Percentiles rank a stretch among this genome's conserved stretches.
phyloP scores from a whole-genome alignment of 495 filamentous ascomycete genomes.

The Penicillium maclennaniae region DNA sequence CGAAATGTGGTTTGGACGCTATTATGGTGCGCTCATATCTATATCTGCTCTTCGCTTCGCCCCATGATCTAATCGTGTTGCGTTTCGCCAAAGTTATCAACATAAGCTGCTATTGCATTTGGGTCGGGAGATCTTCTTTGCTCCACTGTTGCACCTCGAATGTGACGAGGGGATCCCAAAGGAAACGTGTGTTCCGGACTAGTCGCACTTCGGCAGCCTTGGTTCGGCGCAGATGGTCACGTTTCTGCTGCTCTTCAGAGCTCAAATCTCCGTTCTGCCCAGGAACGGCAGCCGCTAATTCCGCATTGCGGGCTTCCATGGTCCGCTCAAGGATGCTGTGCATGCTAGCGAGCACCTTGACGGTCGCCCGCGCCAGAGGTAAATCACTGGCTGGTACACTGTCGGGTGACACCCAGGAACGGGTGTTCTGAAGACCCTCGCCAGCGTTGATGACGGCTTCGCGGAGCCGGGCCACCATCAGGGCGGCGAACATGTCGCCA shows the following conservation, averaged over 20 bases:
- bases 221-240: conserved; percentile 59
- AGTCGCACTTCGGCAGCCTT: conserved; percentile 79
- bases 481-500: conserved; percentile 95
- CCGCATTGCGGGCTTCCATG: conserved; percentile 59
- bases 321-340: conserved; percentile 79
- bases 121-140: conserved; percentile 30
- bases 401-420: conserved; percentile 68
- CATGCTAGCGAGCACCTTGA: conserved; percentile 93
- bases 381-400: conserved; percentile 63
- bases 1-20: not conserved
- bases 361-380: conserved; percentile 74
- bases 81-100: not conserved
- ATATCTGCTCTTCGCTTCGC: not conserved
- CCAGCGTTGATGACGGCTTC: conserved; percentile 60
- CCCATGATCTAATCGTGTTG: not conserved
- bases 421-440: conserved; percentile 38
- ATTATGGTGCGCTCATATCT: not conserved
- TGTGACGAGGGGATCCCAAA: conserved; percentile 56
- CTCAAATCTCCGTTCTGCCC: conserved; percentile 20
- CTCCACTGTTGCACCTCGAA: conserved; percentile 38
- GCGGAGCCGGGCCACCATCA: conserved; percentile 83
- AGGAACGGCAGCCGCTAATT: conserved; percentile 31
- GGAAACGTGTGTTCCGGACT: conserved; percentile 62
- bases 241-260: conserved; percentile 56
- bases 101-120: conserved; percentile 10